Evolutionary conservation across 2,329 filamentous ascomycete genomes (phyloP).

Genomic region (Microsporum canis): DNA sequence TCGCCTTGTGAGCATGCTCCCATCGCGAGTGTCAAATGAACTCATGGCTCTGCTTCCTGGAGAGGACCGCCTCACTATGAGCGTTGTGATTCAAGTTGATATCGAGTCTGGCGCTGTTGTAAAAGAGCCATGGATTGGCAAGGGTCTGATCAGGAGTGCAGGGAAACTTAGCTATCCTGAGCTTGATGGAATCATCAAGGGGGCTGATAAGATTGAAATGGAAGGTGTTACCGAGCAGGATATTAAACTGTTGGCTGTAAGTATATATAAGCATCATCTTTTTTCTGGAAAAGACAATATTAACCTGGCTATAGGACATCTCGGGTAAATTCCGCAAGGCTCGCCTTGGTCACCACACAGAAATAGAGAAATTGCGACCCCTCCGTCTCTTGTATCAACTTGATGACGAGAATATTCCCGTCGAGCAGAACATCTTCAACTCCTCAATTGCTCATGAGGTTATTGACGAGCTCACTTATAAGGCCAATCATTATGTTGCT

Average conservation of each 20-base stretch:
- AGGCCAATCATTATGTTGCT: slow-evolving; percentile 80
- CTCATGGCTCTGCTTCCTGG: slow-evolving; percentile 77
- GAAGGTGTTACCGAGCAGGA: slow-evolving; percentile 59
- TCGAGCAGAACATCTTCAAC: slow-evolving; percentile 93
- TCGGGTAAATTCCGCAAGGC: slow-evolving; percentile 83
- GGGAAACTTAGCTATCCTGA: slow-evolving; percentile 77
- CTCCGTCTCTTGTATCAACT: slow-evolving; percentile 85
- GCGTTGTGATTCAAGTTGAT: slow-evolving; percentile 86
- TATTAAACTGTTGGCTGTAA: slow-evolving; percentile 64
- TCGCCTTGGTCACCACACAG: slow-evolving; percentile 67
- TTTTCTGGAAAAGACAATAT: not conserved
- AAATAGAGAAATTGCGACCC: slow-evolving; percentile 67
- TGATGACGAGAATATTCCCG: slow-evolving; percentile 94
- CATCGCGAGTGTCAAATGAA: slow-evolving; percentile 71
- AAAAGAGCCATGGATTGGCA: slow-evolving; percentile 86
- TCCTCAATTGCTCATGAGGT: slow-evolving; percentile 81
- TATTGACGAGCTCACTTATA: slow-evolving; percentile 89
- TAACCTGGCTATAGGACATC: slow-evolving; percentile 45
- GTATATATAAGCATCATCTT: slow-evolving; percentile 18
- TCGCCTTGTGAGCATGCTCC: slow-evolving; percentile 76
- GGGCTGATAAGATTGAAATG: slow-evolving; percentile 49
- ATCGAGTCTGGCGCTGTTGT: slow-evolving; percentile 70
- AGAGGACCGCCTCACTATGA: slow-evolving; percentile 84
- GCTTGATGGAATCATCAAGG: slow-evolving; percentile 69
- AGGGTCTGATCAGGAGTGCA: slow-evolving; percentile 81